Evolutionary conservation across 345 rosid species (phyloP), one percentile per base, ranked within the genome.

Genomic region (Eucalyptus erythrocorys): DNA sequence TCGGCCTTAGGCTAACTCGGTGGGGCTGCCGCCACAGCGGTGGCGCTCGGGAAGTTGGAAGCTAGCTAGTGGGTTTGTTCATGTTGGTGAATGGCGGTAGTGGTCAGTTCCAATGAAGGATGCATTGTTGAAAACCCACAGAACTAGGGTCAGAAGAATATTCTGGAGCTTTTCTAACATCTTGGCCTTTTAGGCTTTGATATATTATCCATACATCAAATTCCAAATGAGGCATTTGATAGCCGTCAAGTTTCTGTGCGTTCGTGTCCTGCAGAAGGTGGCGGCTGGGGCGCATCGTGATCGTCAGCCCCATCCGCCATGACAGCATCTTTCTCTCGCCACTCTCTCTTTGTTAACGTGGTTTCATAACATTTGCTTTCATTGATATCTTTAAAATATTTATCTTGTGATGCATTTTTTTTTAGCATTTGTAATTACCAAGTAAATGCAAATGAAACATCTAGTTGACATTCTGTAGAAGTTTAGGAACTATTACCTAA

Each of bases 401-500:
- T 51, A 7, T 17, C 55, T 55, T 9, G 27, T 55, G 59, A 55
- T 9, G 4, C 24, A 17, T 0, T 22, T 22, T 22, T 22, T 21
- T 55, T 55, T 55, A 3, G 22, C 11, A 8, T 55, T 55, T 22
- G 27, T 55, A 22, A 55, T 55, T 55, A 22, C 59, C 59, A 21
- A 22, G 59, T 24, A 55, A 22, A 55, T 22, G 59, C 59, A 21
- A 22, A 53, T 22, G 59, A 5, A 22, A 22, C 59, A 55, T 55
- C 6, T 4, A 0, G 1, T 53, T 22, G 5, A 22, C 59, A 55
- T 22, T 22, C 0, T 55, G 6, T 22, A 55, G 24, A 24, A 55
- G 0, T 9, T 55, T 55, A 24, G 3, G 61, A 51, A 55, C 6
- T 1, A 24, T 21, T 24, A 10, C 6, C 61, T 24, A 55, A 55